Conservation (phyloP, 805 yeast genomes). For the Hanseniaspora pseudoguilliermondii region DNA sequence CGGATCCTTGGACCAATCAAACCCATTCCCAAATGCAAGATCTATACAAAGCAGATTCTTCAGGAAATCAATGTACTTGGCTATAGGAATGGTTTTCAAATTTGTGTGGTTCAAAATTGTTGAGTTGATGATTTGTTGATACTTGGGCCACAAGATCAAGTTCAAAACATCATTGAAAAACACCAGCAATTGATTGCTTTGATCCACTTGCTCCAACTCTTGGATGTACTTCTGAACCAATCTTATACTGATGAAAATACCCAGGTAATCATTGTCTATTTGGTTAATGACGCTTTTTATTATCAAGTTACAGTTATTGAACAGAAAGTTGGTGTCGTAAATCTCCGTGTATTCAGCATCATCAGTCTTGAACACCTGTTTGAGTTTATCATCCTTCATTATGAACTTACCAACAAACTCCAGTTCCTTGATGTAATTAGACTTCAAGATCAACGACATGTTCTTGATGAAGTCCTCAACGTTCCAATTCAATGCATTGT, state of each 20-base stretch:
- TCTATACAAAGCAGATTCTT: constrained; percentile 56
- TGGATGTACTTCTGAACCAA: constrained; percentile 48
- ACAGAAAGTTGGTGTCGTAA: constrained; percentile 40
- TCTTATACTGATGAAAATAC: constrained; percentile 62
- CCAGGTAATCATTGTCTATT: constrained; percentile 56
- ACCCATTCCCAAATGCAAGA: constrained; percentile 23
- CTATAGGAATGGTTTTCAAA: not conserved
- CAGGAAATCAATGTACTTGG: constrained; percentile 49
- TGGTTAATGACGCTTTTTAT: constrained; percentile 30
- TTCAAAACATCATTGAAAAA: constrained; percentile 55
- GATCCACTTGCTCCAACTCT: constrained; percentile 18
- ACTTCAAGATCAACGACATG: not conserved
- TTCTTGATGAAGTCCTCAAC: constrained; percentile 10
- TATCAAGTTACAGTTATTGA: constrained; percentile 37
- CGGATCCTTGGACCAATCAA: constrained; percentile 45
- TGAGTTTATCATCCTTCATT: constrained; percentile 16
- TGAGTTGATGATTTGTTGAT: constrained; percentile 35
- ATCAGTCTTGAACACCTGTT: not conserved
- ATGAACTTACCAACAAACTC: not conserved
- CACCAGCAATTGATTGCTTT: constrained; percentile 32
- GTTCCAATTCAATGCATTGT: not conserved
- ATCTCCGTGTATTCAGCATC: not conserved
- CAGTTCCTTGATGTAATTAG: not conserved
- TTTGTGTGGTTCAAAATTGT: not conserved
- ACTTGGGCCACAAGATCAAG: constrained; percentile 68